Evolutionary conservation across 345 rosid species (phyloP).

Genomic region (Hevea brasiliensis): DNA sequence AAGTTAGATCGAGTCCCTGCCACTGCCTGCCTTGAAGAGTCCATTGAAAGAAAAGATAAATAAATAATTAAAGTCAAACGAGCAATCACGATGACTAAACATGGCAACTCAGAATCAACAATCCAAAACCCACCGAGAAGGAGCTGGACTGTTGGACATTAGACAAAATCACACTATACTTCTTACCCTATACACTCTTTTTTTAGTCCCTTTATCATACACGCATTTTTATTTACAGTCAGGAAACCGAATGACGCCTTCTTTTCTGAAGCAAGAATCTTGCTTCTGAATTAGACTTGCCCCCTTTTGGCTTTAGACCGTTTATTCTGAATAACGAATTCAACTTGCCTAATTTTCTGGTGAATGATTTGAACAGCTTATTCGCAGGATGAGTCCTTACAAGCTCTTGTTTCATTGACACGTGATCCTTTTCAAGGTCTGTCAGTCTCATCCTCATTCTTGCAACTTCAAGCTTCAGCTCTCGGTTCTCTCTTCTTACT

Average conservation of each 20-base stretch:
- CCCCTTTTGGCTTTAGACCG: conserved; percentile 50
- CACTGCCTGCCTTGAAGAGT: not conserved
- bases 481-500: conserved; percentile 93
- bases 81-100: not conserved
- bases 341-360: conserved; percentile 78
- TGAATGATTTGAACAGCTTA: conserved; percentile 71
- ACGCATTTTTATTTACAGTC: conserved; percentile 28
- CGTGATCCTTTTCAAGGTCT: conserved; percentile 93
- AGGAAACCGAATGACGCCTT: conserved; percentile 84
- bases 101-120: conserved; percentile 19
- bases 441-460: conserved; percentile 99
- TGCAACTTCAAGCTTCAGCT: conserved; percentile 93
- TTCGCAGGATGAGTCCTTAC: conserved; percentile 67
- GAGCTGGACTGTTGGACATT: not conserved
- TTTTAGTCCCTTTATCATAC: not conserved
- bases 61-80: not conserved
- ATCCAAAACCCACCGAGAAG: not conserved
- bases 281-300: conserved; percentile 55
- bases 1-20: not conserved
- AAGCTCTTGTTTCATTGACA: conserved; percentile 86
- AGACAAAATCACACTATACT: conserved; percentile 7
- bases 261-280: conserved; percentile 69
- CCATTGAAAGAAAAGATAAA: not conserved
- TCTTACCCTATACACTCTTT: conserved; percentile 35
- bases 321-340: conserved; percentile 66